These are phyloP conservation scores for Paramarasmius palmivorus DNA, from an alignment of 1,284 basidiomycete species.

Conservation along the genomic window DNA sequence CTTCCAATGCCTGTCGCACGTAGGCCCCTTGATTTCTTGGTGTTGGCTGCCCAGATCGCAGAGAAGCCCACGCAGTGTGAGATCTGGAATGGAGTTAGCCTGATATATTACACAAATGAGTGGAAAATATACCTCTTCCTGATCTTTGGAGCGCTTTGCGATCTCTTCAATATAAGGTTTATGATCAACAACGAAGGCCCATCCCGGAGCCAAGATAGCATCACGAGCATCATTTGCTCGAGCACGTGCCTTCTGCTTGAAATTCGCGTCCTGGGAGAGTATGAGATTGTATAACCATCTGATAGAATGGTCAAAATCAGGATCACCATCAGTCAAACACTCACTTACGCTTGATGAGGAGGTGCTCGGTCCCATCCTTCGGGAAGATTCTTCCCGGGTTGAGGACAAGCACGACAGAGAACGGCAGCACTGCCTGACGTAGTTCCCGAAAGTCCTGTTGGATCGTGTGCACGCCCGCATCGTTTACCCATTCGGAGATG, in stretches of 20 bases:
- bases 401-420: conserved; percentile 20
- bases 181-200: conserved; percentile 18
- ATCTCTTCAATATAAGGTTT: conserved; percentile 14
- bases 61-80: conserved; percentile 20
- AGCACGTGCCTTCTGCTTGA: conserved; percentile 17
- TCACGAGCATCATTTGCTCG: conserved; percentile 12
- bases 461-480: conserved; percentile 14
- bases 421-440: conserved; percentile 10
- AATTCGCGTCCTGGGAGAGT: conserved; percentile 23
- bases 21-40: conserved; percentile 19
- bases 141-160: conserved; percentile 10
- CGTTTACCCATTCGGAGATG: conserved; percentile 15
- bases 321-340: conserved; percentile 2
- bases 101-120: background rate
- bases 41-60: conserved; percentile 19
- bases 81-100: background rate
- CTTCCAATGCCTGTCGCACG: conserved; percentile 18
- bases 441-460: conserved; percentile 8
- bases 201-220: conserved; percentile 19
- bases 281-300: conserved; percentile 17
- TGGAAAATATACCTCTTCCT: conserved; percentile 23
- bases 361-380: conserved; percentile 16
- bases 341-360: too few relatives aligned
- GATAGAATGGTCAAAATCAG: background rate
- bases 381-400: conserved; percentile 16